Evolutionary conservation across 1,284 basidiomycete species (phyloP).

Genomic region (Leucoagaricus sp.): DNA sequence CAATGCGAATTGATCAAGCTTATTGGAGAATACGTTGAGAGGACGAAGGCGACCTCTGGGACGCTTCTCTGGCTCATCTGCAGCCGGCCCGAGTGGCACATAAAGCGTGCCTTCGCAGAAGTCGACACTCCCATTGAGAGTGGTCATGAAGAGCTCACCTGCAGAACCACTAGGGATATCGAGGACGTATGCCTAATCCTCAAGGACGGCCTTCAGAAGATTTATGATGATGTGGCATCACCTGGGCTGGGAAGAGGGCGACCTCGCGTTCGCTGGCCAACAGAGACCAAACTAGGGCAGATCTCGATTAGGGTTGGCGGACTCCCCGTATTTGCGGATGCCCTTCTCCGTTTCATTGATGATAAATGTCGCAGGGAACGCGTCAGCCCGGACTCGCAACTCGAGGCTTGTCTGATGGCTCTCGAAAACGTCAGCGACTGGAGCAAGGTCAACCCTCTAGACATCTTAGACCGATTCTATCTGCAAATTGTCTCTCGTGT

Average conservation of each 20-base stretch:
- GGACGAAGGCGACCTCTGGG: neutral
- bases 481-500: neutral
- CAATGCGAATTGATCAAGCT: constrained; percentile 11
- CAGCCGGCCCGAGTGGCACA: constrained; percentile 20
- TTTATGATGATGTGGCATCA: neutral
- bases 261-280: neutral
- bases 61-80: constrained; percentile 20
- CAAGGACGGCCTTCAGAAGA: neutral
- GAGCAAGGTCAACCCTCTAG: neutral
- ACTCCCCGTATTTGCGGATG: neutral
- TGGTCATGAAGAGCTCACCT: neutral
- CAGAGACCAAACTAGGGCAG: neutral
- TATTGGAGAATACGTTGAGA: neutral
- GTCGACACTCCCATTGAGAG: neutral
- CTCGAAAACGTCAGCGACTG: neutral
- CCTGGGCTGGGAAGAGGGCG: no score
- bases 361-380: neutral
- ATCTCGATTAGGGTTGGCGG: neutral
- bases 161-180: neutral
- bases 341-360: neutral
- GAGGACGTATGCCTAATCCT: neutral
- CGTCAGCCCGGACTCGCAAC: neutral
- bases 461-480: neutral
- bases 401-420: neutral
- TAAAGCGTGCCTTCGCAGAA: neutral